phyloP scores from a whole-genome alignment of 78 protist species.

The Trichosphaerium sp. region DNA sequence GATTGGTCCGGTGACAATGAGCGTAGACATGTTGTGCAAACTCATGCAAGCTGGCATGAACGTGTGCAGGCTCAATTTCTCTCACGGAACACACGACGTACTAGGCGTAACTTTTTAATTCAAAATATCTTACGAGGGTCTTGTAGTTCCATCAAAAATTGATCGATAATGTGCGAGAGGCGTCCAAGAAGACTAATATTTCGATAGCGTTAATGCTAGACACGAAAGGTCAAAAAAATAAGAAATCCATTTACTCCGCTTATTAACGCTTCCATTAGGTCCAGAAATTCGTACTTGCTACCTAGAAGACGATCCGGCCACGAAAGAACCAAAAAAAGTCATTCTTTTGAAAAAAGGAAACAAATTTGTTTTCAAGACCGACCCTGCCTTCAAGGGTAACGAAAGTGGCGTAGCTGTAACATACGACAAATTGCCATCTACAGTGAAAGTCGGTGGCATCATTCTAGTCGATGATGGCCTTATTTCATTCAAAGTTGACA shows the following conservation, averaged over 20 bases:
- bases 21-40: conserved; percentile 45
- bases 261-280: too few relatives aligned
- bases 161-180: conserved; percentile 61
- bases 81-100: conserved; percentile 80
- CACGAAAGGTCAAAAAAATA: too few relatives aligned
- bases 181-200: conserved; percentile 23
- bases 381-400: conserved; percentile 17
- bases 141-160: conserved; percentile 62
- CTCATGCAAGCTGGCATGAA: conserved; percentile 66
- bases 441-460: conserved; percentile 50
- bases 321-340: background rate
- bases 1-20: conserved; percentile 81
- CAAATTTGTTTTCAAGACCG: conserved; percentile 38
- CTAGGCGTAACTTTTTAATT: too few relatives aligned
- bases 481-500: conserved; percentile 40
- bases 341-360: conserved; percentile 32
- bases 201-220: conserved; percentile 59
- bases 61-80: conserved; percentile 65
- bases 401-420: too few relatives aligned
- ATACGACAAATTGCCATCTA: conserved; percentile 16
- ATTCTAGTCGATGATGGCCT: conserved; percentile 75
- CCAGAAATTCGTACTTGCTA: conserved; percentile 66
- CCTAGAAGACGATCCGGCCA: conserved; percentile 10
- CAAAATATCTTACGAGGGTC: too few relatives aligned
- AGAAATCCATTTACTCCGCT: too few relatives aligned